Base-by-base conservation (phyloP, 2,329 filamentous ascomycete species). In the Fusarium odoratissimum region DNA sequence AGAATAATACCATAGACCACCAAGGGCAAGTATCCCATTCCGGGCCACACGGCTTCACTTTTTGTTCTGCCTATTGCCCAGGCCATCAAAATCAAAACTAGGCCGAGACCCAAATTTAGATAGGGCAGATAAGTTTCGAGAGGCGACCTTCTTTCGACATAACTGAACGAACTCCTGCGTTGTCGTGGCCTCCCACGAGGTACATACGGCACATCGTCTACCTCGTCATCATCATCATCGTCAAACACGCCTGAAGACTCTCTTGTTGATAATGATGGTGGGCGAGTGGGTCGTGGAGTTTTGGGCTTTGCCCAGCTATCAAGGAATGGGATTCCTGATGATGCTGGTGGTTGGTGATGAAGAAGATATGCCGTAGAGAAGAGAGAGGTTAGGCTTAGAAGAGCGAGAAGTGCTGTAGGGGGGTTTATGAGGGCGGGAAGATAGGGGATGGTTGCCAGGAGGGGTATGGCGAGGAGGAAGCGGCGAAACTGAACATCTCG, bases 361-460 rank as follows among this genome's bases (percentile, higher is more conserved):
- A 94, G 83, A 3, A 91, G 85, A 79, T 89, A 93, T 1, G 88
- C 86, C 7, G 90, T 92, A 6, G 87, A 87, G 23, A 86, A 82
- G 23, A 95, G 86, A 30, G 89, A 92, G 0, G 89, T 86, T n/a
- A 93, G 83, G 48, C 87, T 85, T 6, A 93, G 84, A 9, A 92
- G 71, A 38, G 87, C 82, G 46, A 88, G 79, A 11, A 89, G 78
- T 21, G 83, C 69, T 16, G 79, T 78, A 31, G 78, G 76, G 30
- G 77, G 80, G 70, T 76, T 82, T 61, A 80, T 79, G 60, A 81
- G 82, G 69, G 71, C 78, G 49, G 72, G 81, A 33, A 83, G 74
- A 82, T 91, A 92, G 42, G 90, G 86, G 21, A 91, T 64, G 7
- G 85, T 80, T 55, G 88, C 85, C 60, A 89, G 78, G 61, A 88